Evolutionary conservation across 306 rosid species (phyloP).

Genomic region (Trichosanthes truncata): DNA sequence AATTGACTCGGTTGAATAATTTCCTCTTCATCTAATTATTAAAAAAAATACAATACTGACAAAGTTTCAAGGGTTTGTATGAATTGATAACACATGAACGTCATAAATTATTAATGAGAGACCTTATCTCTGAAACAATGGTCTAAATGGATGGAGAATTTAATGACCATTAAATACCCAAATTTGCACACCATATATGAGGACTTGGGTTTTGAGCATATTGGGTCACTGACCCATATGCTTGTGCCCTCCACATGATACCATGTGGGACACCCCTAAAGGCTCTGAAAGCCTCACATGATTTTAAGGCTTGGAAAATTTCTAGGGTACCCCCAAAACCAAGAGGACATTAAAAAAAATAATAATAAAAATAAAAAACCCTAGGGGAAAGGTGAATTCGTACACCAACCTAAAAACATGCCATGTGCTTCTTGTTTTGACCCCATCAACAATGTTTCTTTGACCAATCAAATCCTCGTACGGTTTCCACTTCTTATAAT

Average conservation of each 20-base stretch:
- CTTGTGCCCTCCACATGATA: slow-evolving; percentile 7
- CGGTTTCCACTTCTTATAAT: slow-evolving; percentile 3
- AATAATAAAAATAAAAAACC: not conserved
- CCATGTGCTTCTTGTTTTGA: slow-evolving; percentile 56
- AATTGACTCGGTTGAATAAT: too few relatives aligned
- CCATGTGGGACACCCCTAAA: slow-evolving; percentile 11
- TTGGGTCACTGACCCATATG: slow-evolving; percentile 5
- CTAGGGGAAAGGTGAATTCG: slow-evolving; percentile 15
- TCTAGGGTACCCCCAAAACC: not conserved
- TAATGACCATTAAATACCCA: not conserved
- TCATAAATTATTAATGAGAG: not conserved
- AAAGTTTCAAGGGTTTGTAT: not conserved
- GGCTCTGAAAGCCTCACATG: slow-evolving; percentile 1
- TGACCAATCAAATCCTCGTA: slow-evolving; percentile 29
- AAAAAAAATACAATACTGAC: not conserved
- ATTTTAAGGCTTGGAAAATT: not conserved
- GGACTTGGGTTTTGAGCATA: not conserved
- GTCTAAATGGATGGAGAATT: not conserved
- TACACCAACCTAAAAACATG: slow-evolving; percentile 29
- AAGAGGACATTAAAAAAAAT: not conserved
- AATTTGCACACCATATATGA: not conserved
- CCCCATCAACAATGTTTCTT: slow-evolving; percentile 32
- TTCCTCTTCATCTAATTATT: not conserved
- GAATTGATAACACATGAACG: not conserved
- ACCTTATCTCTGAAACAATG: not conserved